Evolutionary conservation across 345 rosid species (phyloP), one percentile per base, ranked within the genome.

Genomic region (Excoecaria cochinchinensis): DNA sequence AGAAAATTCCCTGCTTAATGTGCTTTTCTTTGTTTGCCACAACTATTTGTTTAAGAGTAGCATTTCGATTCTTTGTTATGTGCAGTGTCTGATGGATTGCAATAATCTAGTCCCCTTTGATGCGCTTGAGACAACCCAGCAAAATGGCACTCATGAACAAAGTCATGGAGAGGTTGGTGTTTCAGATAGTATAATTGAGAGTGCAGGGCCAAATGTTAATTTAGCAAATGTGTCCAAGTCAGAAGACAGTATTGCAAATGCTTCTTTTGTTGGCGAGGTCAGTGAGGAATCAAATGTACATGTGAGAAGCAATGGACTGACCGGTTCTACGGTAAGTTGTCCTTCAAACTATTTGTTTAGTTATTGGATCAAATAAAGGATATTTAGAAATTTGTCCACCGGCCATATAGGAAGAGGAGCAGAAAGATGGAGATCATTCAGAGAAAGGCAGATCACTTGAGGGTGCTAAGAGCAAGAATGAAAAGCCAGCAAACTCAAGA

Each of bases 71-170:
- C 69, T 8, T 44, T 42, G 11, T 64, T 46, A 13, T 12, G 69
- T 22, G 5, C 55, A 72, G 81, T 72, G 79, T 74, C 63, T 42
- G 71, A 95, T 95, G 97, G 95, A 93, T 52, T 72, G 86, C 17
- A 89, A 86, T 69, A 74, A 61, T 67, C 31, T 73, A 36, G 52
- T 75, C 53, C 83, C 81, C 24, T 55, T 48, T 52, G 86, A 77
- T 78, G 92, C 87, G 79, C 71, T 77, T 78, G 91, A 87, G 71
- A 74, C 71, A 61, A 79, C 74, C 85, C 82, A 66, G 70, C 83
- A 78, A 81, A 92, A 92, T 84, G 94, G 94, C 58, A 84, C 61
- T 69, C 78, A 78, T 58, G 82, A 71, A 70, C 84, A 82, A 65
- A 67, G 61, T 85, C 76, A 76, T 50, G 77, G 76, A 42, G 92